Conservation (phyloP, 768 basidiomycete genomes). For the Podaxis sp. region DNA sequence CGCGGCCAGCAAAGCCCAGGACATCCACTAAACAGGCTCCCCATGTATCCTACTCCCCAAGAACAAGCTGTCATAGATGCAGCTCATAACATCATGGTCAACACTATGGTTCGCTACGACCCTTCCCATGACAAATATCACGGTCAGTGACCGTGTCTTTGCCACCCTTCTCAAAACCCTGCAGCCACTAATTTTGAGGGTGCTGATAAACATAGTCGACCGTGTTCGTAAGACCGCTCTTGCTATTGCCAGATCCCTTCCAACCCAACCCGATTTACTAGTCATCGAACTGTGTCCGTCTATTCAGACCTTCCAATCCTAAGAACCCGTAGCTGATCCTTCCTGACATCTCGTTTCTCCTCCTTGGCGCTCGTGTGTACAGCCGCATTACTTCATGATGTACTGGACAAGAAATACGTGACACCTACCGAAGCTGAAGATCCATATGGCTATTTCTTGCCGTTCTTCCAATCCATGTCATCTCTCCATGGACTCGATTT, state of each 20-base stretch:
- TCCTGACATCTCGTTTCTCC: not conserved
- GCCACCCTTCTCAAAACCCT: slow-evolving; percentile 1
- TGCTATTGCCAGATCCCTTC: slow-evolving; percentile 49
- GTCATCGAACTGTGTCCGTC: slow-evolving; percentile 63
- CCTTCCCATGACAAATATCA: slow-evolving; percentile 79
- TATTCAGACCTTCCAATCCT: not conserved
- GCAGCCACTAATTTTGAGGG: slow-evolving; percentile 3
- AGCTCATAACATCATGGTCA: slow-evolving; percentile 66
- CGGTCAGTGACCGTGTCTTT: slow-evolving; percentile 37
- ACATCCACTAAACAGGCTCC: not conserved
- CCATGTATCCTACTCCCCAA: slow-evolving; percentile 47
- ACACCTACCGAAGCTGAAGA: slow-evolving; percentile 50
- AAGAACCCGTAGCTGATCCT: not conserved
- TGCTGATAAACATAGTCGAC: slow-evolving; percentile 46
- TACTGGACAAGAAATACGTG: slow-evolving; percentile 84
- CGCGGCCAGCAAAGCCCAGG: not conserved
- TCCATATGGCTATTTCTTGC: slow-evolving; percentile 62
- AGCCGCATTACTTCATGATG: slow-evolving; percentile 87
- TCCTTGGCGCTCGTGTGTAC: slow-evolving; percentile 10
- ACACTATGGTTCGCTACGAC: slow-evolving; percentile 74
- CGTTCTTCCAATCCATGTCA: slow-evolving; percentile 52
- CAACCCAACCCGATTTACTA: slow-evolving; percentile 58
- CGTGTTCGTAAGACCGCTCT: slow-evolving; percentile 80
- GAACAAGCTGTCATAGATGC: slow-evolving; percentile 50
- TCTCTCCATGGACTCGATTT: slow-evolving; percentile 46